Evolutionary conservation across 2,329 filamentous ascomycete species (phyloP), one percentile per base, ranked within the genome.

Genomic region (Cercospora sp.): DNA sequence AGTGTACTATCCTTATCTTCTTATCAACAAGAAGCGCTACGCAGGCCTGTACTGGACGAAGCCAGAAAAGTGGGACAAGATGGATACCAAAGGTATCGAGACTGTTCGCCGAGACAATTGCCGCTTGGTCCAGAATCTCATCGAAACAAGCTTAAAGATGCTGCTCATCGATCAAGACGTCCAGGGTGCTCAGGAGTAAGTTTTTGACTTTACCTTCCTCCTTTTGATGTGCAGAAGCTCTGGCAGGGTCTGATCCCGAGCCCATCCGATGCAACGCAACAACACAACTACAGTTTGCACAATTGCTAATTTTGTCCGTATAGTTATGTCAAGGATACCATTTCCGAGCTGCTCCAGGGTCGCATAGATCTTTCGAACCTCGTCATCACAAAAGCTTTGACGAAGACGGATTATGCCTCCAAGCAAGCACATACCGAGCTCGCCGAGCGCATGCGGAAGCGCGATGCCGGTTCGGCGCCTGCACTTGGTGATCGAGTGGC

Each of bases 21-120:
- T 99, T 62, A 99, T 99, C 88, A 99, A 99, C 88, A 99, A 99
- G 85, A 99, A 99, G 84, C 91, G 95, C 71, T 99, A 99, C 76
- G 95, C 95, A 8, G 95, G 95, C n/a, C 82, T 99, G 33, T 98
- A 93, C 82, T 99, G 94, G 94, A 99, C 95, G 5, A 95, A 91
- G 72, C 88, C 94, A 0, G 87, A 94, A 51, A 97, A 97, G 80
- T 95, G 91, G 79, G 96, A 99, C 86, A 99, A 98, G 85, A 99
- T 99, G 96, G 95, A 99, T 80, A 98, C 93, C 68, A 99, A 99
- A 80, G 95, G 95, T 85, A 98, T 99, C 73, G 95, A 99, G 81
- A 99, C 95, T 3, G 96, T 99, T 58, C 90, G 95, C 73, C 87
- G 95, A 85, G 95, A 99, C 80, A 99, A 99, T 78, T 99, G 95